Base-by-base conservation (phyloP, 2,329 filamentous ascomycete genomes). In the Mariannaea sp. region DNA sequence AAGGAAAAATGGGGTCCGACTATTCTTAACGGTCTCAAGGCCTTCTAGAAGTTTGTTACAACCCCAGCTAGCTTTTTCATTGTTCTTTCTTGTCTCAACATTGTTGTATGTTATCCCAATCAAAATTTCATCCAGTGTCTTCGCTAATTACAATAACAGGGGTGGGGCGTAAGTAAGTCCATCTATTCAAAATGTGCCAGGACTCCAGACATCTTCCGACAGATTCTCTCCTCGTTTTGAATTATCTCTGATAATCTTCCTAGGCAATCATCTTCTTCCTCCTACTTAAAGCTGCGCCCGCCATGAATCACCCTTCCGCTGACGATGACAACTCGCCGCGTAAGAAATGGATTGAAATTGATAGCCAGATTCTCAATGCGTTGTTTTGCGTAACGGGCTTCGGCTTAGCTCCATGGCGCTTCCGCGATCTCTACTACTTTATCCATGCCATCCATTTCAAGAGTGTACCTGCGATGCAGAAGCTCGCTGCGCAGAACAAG, bases 301-400 rank as follows among this genome's bases (percentile, higher is more conserved):
- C 54, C 19, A 54, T 46, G 16, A 50, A 35, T 13, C 36, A 26
- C 30, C 46, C 27, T 29, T 50, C 77, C 80, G 4, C 85, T 84
- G 79, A 88, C 66, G 78, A 87, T 60, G 85, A 89, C 68, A 76
- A 89, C 64, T 90, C 87, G 0, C 84, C 88, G 4, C 83, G 90
- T 7, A 79, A 87, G 20, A 85, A 85, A 49, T 95, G 91, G 90
- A 83, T 96, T 58, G 90, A 96, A 71, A 86, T 84, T 62, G 88
- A 91, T 69, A 88, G 86, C 2, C 91, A 95, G 68, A 87, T 95
- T 55, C 60, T 70, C n/a, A 94, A 91, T 65, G 87, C 80, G 0
- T 80, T 95, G 1, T 95, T 95, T 78, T 93, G 89, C 71, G 85
- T 94, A 5, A 92, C 89, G 1, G 90, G 85, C 1, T 92, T 94